These are phyloP conservation scores for Primulina eburnea DNA, from an alignment of 257 asterid species.

Conservation along the genomic window DNA sequence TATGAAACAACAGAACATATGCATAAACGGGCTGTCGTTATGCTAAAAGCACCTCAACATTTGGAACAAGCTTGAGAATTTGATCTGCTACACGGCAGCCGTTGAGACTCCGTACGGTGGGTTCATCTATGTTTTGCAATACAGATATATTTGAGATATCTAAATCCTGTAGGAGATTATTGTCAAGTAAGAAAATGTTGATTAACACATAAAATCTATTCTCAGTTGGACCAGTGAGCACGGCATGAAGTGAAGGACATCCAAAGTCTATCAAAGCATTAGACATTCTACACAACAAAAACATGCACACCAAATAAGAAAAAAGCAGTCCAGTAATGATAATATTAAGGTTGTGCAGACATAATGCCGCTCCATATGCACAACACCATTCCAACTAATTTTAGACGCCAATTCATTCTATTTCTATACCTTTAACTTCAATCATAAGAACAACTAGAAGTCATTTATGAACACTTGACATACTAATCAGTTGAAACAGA, in stretches of 20 bases:
- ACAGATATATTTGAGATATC: constrained; percentile 74
- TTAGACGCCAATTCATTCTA: too few species aligned
- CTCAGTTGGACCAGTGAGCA: neutral
- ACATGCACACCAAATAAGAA: constrained; percentile 1
- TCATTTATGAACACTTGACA: neutral
- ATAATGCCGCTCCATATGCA: neutral
- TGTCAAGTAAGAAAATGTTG: neutral
- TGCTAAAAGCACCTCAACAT: constrained; percentile 54
- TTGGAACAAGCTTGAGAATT: constrained; percentile 86
- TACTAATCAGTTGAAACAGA: neutral
- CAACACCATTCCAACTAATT: neutral
- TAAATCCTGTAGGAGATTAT: constrained; percentile 57
- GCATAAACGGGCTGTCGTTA: neutral
- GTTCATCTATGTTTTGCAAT: constrained; percentile 78
- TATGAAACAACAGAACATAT: neutral
- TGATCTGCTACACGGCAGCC: constrained; percentile 98
- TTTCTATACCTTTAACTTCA: neutral
- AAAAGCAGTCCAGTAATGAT: neutral
- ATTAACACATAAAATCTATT: neutral
- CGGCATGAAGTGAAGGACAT: neutral
- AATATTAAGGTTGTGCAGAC: neutral
- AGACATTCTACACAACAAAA: neutral
- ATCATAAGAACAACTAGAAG: neutral
- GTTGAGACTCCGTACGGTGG: constrained; percentile 89
- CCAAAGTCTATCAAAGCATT: neutral